These are phyloP conservation scores for Cladorrhinum sp. DNA, from an alignment of 2,329 filamentous ascomycete species.

Conservation along the genomic window DNA sequence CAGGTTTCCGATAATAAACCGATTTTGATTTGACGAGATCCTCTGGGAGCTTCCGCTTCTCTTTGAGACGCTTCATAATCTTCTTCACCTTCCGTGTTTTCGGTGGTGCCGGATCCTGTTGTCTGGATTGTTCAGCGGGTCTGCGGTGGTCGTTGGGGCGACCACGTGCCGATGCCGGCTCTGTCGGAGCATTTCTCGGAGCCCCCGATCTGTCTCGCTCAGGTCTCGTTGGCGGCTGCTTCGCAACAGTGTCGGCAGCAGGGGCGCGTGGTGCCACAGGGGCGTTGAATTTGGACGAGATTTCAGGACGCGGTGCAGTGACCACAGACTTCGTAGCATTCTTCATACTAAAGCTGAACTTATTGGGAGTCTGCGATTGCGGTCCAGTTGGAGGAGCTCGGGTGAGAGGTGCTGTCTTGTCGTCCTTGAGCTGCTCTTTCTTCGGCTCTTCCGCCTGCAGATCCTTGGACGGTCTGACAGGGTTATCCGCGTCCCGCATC, in stretches of 20 bases:
- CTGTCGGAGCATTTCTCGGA: conserved; percentile 41
- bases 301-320: conserved; percentile 60
- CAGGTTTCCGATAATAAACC: conserved; percentile 90
- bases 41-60: conserved; percentile 64
- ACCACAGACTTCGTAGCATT: conserved; percentile 59
- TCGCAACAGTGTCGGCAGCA: conserved; percentile 31
- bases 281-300: conserved; percentile 67
- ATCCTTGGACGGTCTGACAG: conserved; percentile 63
- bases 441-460: conserved; percentile 61
- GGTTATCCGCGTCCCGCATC: conserved; percentile 51
- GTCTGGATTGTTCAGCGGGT: conserved; percentile 30
- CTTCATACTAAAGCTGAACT: conserved; percentile 94
- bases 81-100: conserved; percentile 63
- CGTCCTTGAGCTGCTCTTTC: conserved; percentile 42
- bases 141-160: conserved; percentile 26
- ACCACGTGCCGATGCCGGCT: conserved; percentile 49
- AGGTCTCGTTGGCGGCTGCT: conserved; percentile 28
- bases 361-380: conserved; percentile 53
- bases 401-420: conserved; percentile 54
- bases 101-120: conserved; percentile 37
- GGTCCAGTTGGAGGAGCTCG: conserved; percentile 54
- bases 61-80: conserved; percentile 67
- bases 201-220: conserved; percentile 42
- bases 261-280: conserved; percentile 48
- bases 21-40: conserved; percentile 79